phyloP scores from a whole-genome alignment of 257 asterid species.

The Vinca minor region DNA sequence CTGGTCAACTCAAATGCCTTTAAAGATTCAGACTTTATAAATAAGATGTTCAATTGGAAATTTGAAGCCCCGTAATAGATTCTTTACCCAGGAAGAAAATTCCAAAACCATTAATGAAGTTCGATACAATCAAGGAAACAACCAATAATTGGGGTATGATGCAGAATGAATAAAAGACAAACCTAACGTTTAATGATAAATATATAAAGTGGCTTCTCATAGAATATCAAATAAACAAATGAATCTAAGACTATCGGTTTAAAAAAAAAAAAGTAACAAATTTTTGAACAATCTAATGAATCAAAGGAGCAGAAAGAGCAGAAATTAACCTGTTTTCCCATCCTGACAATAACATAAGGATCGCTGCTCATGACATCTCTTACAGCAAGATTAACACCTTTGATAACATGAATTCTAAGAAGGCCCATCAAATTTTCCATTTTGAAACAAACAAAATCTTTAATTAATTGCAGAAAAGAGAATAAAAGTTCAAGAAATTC shows the following conservation, averaged over 20 bases:
- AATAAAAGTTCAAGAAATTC: no score
- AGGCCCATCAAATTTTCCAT: slow-evolving; percentile 14
- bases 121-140: neutral
- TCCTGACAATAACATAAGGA: slow-evolving; percentile 39
- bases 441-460: no score
- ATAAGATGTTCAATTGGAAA: neutral
- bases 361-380: slow-evolving; percentile 34
- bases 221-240: no score
- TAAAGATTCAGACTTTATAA: no score
- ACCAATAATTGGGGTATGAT: no score
- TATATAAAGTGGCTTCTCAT: no score
- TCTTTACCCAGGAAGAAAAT: neutral
- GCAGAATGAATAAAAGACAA: no score
- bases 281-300: no score
- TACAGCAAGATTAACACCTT: slow-evolving; percentile 15
- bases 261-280: neutral
- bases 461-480: no score
- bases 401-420: slow-evolving; percentile 13
- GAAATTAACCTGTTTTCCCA: slow-evolving; percentile 57
- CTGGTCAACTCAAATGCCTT: no score
- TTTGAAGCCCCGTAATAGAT: no score
- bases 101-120: neutral
- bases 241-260: neutral
- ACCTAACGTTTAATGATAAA: no score
- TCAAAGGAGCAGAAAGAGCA: neutral